Evolutionary conservation across 306 rosid species (phyloP).

Genomic region (Rubus idaeus): DNA sequence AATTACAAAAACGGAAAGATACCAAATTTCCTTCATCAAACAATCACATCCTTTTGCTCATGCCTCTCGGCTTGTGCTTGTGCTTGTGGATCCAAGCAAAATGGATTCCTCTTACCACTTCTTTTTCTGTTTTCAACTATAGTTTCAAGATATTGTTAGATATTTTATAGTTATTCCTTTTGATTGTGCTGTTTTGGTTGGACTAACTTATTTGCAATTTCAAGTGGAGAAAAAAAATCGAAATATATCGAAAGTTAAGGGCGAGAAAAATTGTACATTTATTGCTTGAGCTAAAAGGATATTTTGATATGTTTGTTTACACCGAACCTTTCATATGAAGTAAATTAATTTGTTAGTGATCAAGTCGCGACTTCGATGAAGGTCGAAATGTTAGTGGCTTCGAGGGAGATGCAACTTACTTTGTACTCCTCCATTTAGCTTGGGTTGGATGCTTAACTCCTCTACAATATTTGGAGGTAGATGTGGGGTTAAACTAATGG

Average conservation of each 20-base stretch:
- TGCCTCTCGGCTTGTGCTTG: neutral
- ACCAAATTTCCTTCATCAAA: neutral
- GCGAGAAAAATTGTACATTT: too few species aligned
- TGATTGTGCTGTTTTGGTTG: neutral
- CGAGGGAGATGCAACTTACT: too few species aligned
- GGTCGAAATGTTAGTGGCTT: too few species aligned
- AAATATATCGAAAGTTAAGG: neutral
- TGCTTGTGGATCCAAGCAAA: constrained; percentile 25
- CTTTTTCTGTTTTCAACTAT: neutral
- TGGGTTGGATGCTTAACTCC: neutral
- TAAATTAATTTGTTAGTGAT: too few species aligned
- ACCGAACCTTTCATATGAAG: neutral
- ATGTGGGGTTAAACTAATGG: neutral
- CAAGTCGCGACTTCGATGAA: too few species aligned
- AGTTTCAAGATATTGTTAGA: neutral
- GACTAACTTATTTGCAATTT: neutral
- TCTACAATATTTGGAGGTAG: neutral
- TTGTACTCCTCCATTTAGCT: too few species aligned
- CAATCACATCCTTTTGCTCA: constrained; percentile 12
- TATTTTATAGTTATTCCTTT: neutral
- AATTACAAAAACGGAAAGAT: constrained; percentile 1
- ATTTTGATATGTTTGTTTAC: neutral
- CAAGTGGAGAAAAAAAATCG: neutral
- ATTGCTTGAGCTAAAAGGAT: neutral
- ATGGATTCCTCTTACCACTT: neutral